Evolutionary conservation across 805 yeast species (phyloP).

Genomic region (Pichia ethanolica): DNA sequence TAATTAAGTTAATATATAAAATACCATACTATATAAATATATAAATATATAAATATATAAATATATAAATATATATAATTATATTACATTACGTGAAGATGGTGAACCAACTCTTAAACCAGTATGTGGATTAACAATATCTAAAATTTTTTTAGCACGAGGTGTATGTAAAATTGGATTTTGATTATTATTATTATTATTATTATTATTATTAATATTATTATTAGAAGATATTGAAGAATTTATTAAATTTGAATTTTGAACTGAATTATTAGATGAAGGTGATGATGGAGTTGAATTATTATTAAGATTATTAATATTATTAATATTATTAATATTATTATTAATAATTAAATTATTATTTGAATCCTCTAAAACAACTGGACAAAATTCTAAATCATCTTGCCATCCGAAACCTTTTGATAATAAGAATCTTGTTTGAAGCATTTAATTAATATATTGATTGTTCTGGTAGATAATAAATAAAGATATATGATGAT

Average conservation of each 20-base stretch:
- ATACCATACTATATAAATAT: no score
- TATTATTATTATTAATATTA: slow-evolving; percentile 1
- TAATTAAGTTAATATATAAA: no score
- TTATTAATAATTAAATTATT: no score
- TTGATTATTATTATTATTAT: no score
- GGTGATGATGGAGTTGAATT: background rate
- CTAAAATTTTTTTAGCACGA: slow-evolving; percentile 50
- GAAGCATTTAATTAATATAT: background rate
- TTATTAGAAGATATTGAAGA: background rate
- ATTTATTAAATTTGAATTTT: background rate
- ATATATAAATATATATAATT: background rate
- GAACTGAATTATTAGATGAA: background rate
- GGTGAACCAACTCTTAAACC: slow-evolving; percentile 51
- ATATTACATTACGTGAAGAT: slow-evolving; percentile 22
- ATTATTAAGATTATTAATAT: no score
- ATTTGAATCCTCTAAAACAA: background rate
- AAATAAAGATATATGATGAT: no score
- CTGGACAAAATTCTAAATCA: slow-evolving; percentile 6
- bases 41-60: no score
- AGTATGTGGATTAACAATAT: slow-evolving; percentile 56
- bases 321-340: no score
- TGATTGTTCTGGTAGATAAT: background rate
- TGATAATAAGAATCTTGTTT: background rate
- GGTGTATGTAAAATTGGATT: slow-evolving; percentile 46
- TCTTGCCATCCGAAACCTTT: slow-evolving; percentile 5